A percentile compares a stretch with the other conserved stretches of the same genome.
These are phyloP conservation scores for Saururus chinensis DNA, from an alignment of 164 flowering plant genomes.

Conservation along the genomic window DNA sequence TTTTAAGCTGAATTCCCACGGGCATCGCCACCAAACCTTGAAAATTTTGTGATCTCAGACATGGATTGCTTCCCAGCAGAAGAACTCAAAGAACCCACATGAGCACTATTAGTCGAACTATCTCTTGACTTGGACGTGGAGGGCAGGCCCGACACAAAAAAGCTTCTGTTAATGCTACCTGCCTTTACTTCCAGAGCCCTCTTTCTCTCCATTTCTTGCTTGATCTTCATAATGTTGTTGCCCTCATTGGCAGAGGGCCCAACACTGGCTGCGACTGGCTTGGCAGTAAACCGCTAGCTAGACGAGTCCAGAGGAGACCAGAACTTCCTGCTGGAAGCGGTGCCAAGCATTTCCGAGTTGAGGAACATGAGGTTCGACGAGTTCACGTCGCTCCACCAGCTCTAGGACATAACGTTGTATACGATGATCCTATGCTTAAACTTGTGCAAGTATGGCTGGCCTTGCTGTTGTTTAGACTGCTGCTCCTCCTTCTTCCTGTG, in stretches of 20 bases:
- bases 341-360: slow-evolving; percentile 53
- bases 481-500: slow-evolving; percentile 10
- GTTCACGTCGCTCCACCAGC: slow-evolving; percentile 69
- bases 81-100: no score
- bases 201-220: slow-evolving; percentile 34
- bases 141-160: no score
- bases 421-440: slow-evolving; percentile 54
- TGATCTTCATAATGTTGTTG: slow-evolving; percentile 15
- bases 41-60: no score
- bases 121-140: no score
- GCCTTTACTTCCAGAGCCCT: slow-evolving; percentile 22
- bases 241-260: slow-evolving; percentile 1
- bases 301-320: neutral
- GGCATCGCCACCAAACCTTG: slow-evolving; percentile 36
- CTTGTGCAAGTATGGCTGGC: no score
- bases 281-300: slow-evolving; percentile 23
- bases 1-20: slow-evolving; percentile 1
- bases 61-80: no score
- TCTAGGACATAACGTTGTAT: slow-evolving; percentile 50
- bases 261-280: no score
- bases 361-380: slow-evolving; percentile 63
- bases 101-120: no score
- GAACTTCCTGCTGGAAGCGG: slow-evolving; percentile 20
- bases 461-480: no score
- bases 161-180: slow-evolving; percentile 8